Conservation (phyloP, 2,329 filamentous ascomycete species). For the Metarhizium humberi region DNA sequence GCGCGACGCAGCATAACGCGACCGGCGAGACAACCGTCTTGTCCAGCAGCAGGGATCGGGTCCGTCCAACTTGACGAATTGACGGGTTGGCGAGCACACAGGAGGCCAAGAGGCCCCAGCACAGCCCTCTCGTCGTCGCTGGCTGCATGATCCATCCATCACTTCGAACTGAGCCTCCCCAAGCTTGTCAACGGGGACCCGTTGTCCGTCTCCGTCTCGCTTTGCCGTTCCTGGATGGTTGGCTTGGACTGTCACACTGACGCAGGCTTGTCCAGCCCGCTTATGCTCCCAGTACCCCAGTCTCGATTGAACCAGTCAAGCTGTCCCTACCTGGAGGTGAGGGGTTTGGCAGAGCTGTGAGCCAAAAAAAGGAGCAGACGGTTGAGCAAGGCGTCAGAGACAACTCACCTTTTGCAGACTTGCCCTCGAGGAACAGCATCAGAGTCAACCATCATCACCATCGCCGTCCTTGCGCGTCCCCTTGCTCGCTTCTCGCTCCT, state of each 20-base stretch:
- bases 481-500: neutral
- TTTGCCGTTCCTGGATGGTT: neutral
- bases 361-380: constrained; percentile 4
- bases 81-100: too few species aligned
- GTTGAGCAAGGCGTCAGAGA: constrained; percentile 2
- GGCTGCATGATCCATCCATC: neutral
- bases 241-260: neutral
- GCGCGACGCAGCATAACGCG: neutral
- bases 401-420: constrained; percentile 9
- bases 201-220: neutral
- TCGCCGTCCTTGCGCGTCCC: neutral
- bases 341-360: constrained; percentile 4
- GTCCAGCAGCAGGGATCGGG: neutral
- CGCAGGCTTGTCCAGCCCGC: neutral
- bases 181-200: neutral
- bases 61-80: neutral
- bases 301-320: neutral
- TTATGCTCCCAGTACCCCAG: neutral
- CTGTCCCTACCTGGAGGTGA: constrained; percentile 1
- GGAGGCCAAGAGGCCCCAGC: neutral
- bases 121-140: neutral
- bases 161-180: too few species aligned
- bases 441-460: constrained; percentile 1
- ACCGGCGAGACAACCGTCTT: neutral
- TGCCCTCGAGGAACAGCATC: constrained; percentile 5